Evolutionary conservation across 2,329 filamentous ascomycete genomes (phyloP).

Genomic region (Drechslerella coelobrocha): DNA sequence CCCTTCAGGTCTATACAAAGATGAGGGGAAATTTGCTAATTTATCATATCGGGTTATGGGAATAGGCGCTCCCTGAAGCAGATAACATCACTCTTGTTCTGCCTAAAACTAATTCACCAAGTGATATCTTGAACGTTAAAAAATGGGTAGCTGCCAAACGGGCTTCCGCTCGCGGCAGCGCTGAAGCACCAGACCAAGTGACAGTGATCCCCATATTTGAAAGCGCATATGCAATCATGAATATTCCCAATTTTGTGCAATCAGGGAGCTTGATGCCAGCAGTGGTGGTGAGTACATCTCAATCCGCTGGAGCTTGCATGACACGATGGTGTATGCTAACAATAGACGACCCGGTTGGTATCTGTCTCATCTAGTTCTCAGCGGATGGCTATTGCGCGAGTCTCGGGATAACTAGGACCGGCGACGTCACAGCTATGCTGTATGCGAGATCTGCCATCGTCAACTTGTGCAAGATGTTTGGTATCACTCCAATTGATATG

Average conservation of each 20-base stretch:
- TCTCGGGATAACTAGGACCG: slow-evolving; percentile 23
- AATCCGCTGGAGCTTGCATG: neutral
- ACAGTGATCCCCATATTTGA: slow-evolving; percentile 32
- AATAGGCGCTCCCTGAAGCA: slow-evolving; percentile 9
- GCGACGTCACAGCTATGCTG: slow-evolving; percentile 28
- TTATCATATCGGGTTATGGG: too few relatives aligned
- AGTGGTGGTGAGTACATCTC: slow-evolving; percentile 25
- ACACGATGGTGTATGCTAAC: neutral
- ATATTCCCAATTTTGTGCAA: slow-evolving; percentile 1
- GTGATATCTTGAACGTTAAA: slow-evolving; percentile 3
- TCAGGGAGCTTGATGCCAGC: slow-evolving; percentile 4
- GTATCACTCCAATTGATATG: slow-evolving; percentile 36
- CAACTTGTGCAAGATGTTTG: slow-evolving; percentile 14
- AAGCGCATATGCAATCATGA: slow-evolving; percentile 12
- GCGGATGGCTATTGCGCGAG: slow-evolving; percentile 41
- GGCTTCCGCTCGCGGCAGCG: neutral
- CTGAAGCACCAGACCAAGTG: neutral
- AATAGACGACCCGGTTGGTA: neutral
- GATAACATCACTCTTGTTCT: slow-evolving; percentile 13
- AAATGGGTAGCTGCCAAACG: slow-evolving; percentile 2
- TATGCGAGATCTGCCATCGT: slow-evolving; percentile 29
- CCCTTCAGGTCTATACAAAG: neutral
- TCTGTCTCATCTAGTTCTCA: slow-evolving; percentile 45
- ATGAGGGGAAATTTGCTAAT: too few relatives aligned
- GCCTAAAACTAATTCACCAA: slow-evolving; percentile 17